phyloP scores from a whole-genome alignment of 805 yeast genomes.

The Sugiyamaella chiloensis region DNA sequence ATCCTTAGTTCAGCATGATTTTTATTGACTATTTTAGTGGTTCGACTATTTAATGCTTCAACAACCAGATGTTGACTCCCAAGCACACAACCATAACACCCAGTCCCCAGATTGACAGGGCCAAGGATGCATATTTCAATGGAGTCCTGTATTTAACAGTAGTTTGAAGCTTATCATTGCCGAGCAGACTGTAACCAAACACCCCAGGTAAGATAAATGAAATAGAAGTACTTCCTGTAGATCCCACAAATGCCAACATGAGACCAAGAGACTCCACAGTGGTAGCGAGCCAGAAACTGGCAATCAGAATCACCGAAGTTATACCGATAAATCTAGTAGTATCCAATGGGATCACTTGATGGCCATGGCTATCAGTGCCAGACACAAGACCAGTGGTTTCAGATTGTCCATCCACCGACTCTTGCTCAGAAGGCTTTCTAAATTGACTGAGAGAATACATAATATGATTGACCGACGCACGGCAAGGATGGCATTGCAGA shows the following conservation, averaged over 20 bases:
- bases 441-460: conserved; percentile 46
- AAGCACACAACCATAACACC: conserved; percentile 68
- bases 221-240: conserved; percentile 89
- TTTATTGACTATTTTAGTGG: neutral
- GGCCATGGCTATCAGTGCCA: conserved; percentile 4
- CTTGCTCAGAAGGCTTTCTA: conserved; percentile 37
- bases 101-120: conserved; percentile 64
- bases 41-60: too few species aligned
- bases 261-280: conserved; percentile 70
- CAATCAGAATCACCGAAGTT: conserved; percentile 44
- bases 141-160: conserved; percentile 12
- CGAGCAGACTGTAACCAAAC: conserved; percentile 72
- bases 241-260: conserved; percentile 83
- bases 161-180: conserved; percentile 28
- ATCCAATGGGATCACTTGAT: conserved; percentile 18
- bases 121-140: conserved; percentile 50
- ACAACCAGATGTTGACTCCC: conserved; percentile 31
- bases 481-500: conserved; percentile 84
- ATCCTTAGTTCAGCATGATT: too few species aligned
- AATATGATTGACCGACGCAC: conserved; percentile 76
- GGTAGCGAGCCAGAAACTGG: conserved; percentile 63
- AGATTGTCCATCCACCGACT: neutral
- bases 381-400: conserved; percentile 6
- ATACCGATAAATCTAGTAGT: conserved; percentile 35
- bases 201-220: conserved; percentile 88